These are phyloP conservation scores for Lumnitzera littorea DNA, from an alignment of 345 rosid genomes.

Conservation along the genomic window DNA sequence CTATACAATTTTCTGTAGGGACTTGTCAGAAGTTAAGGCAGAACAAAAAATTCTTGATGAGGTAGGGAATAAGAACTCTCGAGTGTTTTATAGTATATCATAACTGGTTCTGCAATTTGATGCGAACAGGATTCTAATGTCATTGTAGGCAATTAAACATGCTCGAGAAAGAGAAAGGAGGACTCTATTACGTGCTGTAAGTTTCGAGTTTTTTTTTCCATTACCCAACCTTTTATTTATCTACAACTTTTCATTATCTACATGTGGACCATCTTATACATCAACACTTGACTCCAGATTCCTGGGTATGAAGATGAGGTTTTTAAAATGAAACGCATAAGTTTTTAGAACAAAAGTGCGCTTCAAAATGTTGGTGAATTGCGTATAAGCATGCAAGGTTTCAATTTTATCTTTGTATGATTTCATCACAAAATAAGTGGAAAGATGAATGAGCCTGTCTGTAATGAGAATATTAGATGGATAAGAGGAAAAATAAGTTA, in stretches of 20 bases:
- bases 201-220: conserved; percentile 10
- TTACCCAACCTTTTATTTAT: background rate
- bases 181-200: conserved; percentile 71
- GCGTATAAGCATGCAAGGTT: background rate
- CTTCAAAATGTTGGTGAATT: background rate
- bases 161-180: conserved; percentile 93
- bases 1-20: conserved; percentile 30
- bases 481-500: no score
- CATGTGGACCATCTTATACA: background rate
- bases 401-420: background rate
- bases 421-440: no score
- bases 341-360: background rate
- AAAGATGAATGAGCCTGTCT: no score
- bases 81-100: background rate
- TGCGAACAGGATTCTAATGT: conserved; percentile 3
- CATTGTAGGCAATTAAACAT: conserved; percentile 75
- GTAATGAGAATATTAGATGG: no score
- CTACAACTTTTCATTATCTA: background rate
- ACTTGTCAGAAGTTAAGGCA: conserved; percentile 64
- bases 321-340: background rate
- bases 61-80: conserved; percentile 20
- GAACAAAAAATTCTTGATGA: conserved; percentile 82
- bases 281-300: background rate
- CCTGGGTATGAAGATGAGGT: background rate
- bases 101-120: background rate